These are phyloP conservation scores for Didymella pinodella DNA, from an alignment of 2,329 filamentous ascomycete species.

Conservation along the genomic window DNA sequence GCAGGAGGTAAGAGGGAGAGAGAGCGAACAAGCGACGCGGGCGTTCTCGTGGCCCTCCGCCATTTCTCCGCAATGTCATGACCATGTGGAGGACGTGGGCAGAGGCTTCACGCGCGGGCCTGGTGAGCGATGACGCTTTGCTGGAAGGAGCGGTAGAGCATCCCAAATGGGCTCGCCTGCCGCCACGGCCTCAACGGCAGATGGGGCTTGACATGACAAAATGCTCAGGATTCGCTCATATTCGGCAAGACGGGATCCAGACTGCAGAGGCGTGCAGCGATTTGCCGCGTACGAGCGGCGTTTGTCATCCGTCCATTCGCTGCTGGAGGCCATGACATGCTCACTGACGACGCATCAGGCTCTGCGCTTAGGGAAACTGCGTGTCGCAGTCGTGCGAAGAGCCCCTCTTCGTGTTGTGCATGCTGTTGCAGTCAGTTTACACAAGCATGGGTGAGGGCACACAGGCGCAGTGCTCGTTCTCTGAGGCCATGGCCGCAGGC, in stretches of 20 bases:
- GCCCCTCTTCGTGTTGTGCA: background rate
- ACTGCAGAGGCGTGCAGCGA: slow-evolving; percentile 15
- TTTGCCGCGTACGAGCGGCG: slow-evolving; percentile 15
- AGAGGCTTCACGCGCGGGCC: slow-evolving; percentile 30
- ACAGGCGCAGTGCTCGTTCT: slow-evolving; percentile 4
- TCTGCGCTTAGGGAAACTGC: background rate
- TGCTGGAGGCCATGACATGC: slow-evolving; percentile 1
- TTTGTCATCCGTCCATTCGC: slow-evolving; percentile 9
- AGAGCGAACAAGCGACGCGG: slow-evolving; percentile 21
- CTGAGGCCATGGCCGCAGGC: background rate
- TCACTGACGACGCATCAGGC: slow-evolving; percentile 1
- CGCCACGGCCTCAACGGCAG: slow-evolving; percentile 21
- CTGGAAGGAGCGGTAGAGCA: slow-evolving; percentile 26
- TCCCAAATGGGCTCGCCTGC: slow-evolving; percentile 24
- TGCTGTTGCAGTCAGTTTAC: background rate
- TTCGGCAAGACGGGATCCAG: slow-evolving; percentile 21
- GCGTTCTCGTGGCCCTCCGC: slow-evolving; percentile 32
- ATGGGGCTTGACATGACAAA: slow-evolving; percentile 17
- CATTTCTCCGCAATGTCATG: slow-evolving; percentile 44
- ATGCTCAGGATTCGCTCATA: slow-evolving; percentile 24
- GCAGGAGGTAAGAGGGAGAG: slow-evolving; percentile 14
- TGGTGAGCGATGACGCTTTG: slow-evolving; percentile 27
- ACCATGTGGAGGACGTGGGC: slow-evolving; percentile 33
- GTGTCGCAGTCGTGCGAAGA: slow-evolving; percentile 5
- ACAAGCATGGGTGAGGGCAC: slow-evolving; percentile 2